Percentiles rank a stretch among this genome's conserved stretches.
Evolutionary conservation across 2,329 filamentous ascomycete genomes (phyloP).

Genomic region (Acrocalymma vagum): DNA sequence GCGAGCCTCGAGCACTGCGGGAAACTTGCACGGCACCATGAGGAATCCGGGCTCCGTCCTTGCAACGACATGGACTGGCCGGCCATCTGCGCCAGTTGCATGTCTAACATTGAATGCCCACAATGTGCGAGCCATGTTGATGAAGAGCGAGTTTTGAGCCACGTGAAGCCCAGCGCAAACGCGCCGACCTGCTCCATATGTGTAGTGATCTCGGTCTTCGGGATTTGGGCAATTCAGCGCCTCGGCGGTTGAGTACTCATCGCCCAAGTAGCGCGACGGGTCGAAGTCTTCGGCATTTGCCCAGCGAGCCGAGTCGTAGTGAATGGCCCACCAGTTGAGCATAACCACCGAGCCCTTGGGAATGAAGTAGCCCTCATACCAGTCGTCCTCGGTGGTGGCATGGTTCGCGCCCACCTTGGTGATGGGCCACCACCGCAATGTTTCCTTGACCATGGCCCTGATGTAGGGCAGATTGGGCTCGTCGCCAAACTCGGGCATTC

Average conservation of each 20-base stretch:
- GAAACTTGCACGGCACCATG: too few relatives aligned
- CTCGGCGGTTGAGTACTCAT: constrained; percentile 9
- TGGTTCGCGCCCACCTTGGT: constrained; percentile 18
- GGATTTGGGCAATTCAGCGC: constrained; percentile 11
- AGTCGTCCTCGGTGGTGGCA: constrained; percentile 42
- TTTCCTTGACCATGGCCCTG: constrained; percentile 39
- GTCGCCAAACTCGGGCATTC: constrained; percentile 58
- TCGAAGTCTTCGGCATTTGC: constrained; percentile 23
- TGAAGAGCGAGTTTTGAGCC: constrained; percentile 32
- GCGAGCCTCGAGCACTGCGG: too few relatives aligned
- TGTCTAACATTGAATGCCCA: constrained; percentile 22
- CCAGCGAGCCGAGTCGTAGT: constrained; percentile 19
- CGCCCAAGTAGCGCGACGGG: constrained; percentile 36
- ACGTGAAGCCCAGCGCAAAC: constrained; percentile 42
- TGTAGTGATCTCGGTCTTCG: constrained; percentile 22
- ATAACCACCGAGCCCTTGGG: constrained; percentile 52
- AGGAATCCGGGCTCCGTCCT: too few relatives aligned
- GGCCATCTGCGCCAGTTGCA: too few relatives aligned
- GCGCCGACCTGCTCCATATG: constrained; percentile 32
- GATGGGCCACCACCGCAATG: constrained; percentile 47
- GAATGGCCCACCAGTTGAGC: constrained; percentile 38
- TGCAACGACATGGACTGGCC: too few relatives aligned
- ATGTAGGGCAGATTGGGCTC: constrained; percentile 47
- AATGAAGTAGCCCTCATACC: constrained; percentile 51
- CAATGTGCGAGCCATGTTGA: constrained; percentile 29